Evolutionary conservation across 257 asterid genomes (phyloP), one percentile per base, ranked within the genome.

Genomic region (Galeopsis tetrahit): DNA sequence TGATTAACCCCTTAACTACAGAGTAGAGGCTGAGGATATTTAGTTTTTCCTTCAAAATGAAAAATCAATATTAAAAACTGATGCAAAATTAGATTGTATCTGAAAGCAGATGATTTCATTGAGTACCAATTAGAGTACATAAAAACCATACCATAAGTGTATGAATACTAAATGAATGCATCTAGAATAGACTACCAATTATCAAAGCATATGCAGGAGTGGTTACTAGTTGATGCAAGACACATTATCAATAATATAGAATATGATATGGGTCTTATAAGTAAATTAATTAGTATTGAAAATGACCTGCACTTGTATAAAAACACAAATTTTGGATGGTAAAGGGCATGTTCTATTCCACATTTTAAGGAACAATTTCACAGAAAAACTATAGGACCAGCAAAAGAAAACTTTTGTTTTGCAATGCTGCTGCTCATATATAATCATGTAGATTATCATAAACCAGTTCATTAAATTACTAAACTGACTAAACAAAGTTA

Each of bases 281-380:
- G 33, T 36, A 33, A 21, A 15, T 21, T 46, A 42, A 38, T 36
- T 33, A 13, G 44, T 36, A 15, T 60, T 53, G 49, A 21, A 56
- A 14, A 56, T 8, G 42, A 39, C 48, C 28, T 14, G 5, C 11
- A 10, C 21, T n/a, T 66, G 51, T 38, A 10, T 6, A 53, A 2
- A 14, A 60, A 61, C 71, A 35, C 63, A 31, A n/a, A 4, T 33
- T 66, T 72, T 44, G 33, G 28, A 11, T 6, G 55, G 40, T 65
- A 49, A 77, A 35, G 71, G 60, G 49, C 36, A 4, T 40, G 14
- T 49, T 11, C 49, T n/a, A 8, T 48, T 46, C 64, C 75, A 28
- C 63, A 51, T 58, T 56, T n/a, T 64, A 39, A 69, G 32, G 34
- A 59, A 40, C 40, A 42, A 43, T 11, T 64, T 28, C 70, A 75